phyloP scores from a whole-genome alignment of 208 protist species.

The Leishmania martiniquensis region DNA sequence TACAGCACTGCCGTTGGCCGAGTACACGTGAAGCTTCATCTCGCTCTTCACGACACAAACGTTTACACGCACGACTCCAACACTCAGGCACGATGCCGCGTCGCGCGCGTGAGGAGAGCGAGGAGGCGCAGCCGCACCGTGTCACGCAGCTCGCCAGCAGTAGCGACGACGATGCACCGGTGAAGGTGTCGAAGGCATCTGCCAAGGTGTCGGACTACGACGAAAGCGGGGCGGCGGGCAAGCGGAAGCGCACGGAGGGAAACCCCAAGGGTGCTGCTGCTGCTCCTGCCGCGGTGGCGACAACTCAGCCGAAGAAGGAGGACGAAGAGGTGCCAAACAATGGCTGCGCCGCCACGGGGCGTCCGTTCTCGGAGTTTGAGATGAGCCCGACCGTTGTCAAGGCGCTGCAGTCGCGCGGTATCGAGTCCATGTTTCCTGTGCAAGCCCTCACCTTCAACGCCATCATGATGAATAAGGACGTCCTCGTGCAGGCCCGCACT shows the following conservation, averaged over 20 bases:
- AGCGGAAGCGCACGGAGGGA: slow-evolving; percentile 30
- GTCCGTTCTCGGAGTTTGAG: slow-evolving; percentile 86
- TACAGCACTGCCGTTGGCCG: background rate
- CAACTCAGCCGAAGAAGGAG: slow-evolving; percentile 1
- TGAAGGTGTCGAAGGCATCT: slow-evolving; percentile 34
- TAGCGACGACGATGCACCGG: slow-evolving; percentile 40
- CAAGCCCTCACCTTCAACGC: slow-evolving; percentile 93
- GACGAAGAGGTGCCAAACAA: slow-evolving; percentile 66
- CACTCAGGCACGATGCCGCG: slow-evolving; percentile 6
- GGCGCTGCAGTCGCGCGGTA: slow-evolving; percentile 74
- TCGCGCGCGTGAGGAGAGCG: slow-evolving; percentile 30
- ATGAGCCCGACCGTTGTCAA: slow-evolving; percentile 73
- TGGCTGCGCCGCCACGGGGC: slow-evolving; percentile 56
- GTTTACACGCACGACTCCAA: background rate
- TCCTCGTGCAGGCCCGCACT: slow-evolving; percentile 92
- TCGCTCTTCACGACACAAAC: too few species aligned
- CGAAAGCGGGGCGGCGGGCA: background rate
- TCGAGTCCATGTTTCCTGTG: slow-evolving; percentile 92
- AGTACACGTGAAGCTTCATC: background rate
- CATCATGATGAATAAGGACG: slow-evolving; percentile 91
- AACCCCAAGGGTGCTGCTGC: background rate
- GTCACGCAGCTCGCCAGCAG: slow-evolving; percentile 34
- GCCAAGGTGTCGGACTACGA: slow-evolving; percentile 8
- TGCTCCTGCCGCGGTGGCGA: background rate
- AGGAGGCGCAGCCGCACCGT: slow-evolving; percentile 32